phyloP scores from a whole-genome alignment of 1,284 basidiomycete species.

The Tilletia horrida region DNA sequence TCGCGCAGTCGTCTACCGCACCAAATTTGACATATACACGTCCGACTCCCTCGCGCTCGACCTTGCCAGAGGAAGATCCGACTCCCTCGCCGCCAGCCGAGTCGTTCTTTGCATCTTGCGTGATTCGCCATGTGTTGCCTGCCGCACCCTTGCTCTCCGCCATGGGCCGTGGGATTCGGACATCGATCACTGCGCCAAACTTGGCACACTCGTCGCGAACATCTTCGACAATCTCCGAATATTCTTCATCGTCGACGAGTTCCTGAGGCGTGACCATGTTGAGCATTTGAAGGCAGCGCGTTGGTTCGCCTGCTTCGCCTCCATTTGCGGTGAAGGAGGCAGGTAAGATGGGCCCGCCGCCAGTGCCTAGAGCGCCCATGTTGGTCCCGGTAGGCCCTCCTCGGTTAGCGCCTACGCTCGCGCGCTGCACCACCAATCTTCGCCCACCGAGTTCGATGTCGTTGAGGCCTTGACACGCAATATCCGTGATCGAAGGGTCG shows the following conservation, averaged over 20 bases:
- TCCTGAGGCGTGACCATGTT: constrained; percentile 99
- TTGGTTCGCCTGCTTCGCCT: constrained; percentile 60
- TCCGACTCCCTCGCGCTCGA: constrained; percentile 86
- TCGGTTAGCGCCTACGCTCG: constrained; percentile 69
- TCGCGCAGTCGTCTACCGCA: constrained; percentile 64
- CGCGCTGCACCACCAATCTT: constrained; percentile 92
- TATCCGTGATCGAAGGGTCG: constrained; percentile 81
- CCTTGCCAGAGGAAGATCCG: constrained; percentile 58
- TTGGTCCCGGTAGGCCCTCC: constrained; percentile 56
- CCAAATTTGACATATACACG: constrained; percentile 85
- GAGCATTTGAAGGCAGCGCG: constrained; percentile 86
- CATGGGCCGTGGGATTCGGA: constrained; percentile 50
- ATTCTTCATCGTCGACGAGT: constrained; percentile 83
- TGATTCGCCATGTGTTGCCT: constrained; percentile 42
- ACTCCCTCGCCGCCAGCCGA: constrained; percentile 58
- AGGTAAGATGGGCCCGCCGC: constrained; percentile 27
- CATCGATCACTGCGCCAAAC: constrained; percentile 45
- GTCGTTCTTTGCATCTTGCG: constrained; percentile 57
- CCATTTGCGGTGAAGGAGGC: constrained; percentile 54
- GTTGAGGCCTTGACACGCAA: constrained; percentile 92
- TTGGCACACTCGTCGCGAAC: constrained; percentile 73
- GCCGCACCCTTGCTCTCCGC: constrained; percentile 43
- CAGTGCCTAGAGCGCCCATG: constrained; percentile 24
- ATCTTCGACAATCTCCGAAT: constrained; percentile 88
- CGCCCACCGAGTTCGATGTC: constrained; percentile 97